Evolutionary conservation across 2,329 filamentous ascomycete species (phyloP), one percentile per base, ranked within the genome.

Genomic region (Fusarium xylarioides): DNA sequence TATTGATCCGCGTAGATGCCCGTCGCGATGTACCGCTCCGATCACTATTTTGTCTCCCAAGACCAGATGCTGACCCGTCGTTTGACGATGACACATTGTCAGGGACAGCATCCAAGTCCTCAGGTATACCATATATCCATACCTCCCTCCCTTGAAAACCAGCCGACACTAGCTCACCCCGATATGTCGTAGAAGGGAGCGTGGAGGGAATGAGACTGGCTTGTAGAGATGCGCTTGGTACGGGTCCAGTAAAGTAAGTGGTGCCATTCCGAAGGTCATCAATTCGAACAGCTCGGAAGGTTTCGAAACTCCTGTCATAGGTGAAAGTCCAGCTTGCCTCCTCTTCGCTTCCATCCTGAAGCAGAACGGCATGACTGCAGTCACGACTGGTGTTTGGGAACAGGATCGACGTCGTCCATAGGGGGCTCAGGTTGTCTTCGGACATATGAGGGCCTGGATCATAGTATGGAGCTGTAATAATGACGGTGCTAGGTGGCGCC

Each of bases 361-460:
- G 83, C 50, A 95, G 81, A 3, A 92, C 90, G 26, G 92, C 92
- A 81, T 95, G 92, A 74, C 92, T 94, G 78, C 92, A 95, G 73
- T 93, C 91, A 55, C 90, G 89, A 74, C 91, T 94, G n/a, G 90
- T 91, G 74, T 95, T 93, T 7, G 93, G 93, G 63, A 95, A 95
- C 7, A 96, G 83, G 50, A 96, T 95, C 38, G 94, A 95, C 1
- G 93, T 94, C 11, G 93, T 95, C 93, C 93, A 96, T 78, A 95
- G 87, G 30, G 91, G 89, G 79, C 91, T 92, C 69, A 94, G 87
- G 70, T 91, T 88, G 65, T 93, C 90, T 66, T 92, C 90, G 18
- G 85, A 87, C 70, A 92, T 85, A 55, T 90, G 86, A 73, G 89
- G 89, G 40, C 91, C 91, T 1, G 91, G 92, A 46, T 93, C 91